Conservation (phyloP, 495 filamentous ascomycete genomes). For the Glarea lozoyensis region DNA sequence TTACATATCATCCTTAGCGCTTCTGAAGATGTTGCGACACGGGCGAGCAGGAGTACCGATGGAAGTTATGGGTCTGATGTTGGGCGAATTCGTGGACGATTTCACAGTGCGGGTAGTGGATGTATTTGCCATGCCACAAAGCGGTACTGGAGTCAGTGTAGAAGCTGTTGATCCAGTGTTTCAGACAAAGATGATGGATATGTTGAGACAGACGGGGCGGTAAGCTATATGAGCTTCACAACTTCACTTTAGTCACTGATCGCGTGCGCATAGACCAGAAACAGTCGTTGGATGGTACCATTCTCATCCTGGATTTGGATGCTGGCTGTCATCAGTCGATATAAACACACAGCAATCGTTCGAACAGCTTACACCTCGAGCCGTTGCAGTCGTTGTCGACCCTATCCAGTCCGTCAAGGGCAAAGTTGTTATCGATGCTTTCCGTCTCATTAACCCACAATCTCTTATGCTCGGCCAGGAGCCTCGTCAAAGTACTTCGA, state of each 20-base stretch:
- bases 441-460: conserved; percentile 97
- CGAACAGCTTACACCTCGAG: conserved; percentile 91
- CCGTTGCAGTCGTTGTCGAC: conserved; percentile 95
- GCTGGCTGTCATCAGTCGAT: conserved; percentile 97
- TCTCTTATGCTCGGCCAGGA: conserved; percentile 98
- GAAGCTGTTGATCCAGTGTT: conserved; percentile 98
- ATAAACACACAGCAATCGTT: conserved; percentile 99
- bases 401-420: conserved; percentile 99
- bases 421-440: conserved; percentile 98
- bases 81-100: conserved; percentile 97
- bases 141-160: conserved; percentile 94
- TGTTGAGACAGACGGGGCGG: conserved; percentile 94
- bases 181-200: conserved; percentile 99
- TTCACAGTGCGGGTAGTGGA: conserved; percentile 97
- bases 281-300: conserved; percentile 99
- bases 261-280: conserved; percentile 57
- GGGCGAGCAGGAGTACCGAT: conserved; percentile 96
- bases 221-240: conserved; percentile 30
- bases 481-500: conserved; percentile 95
- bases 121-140: conserved; percentile 99
- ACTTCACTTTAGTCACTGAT: conserved; percentile 5
- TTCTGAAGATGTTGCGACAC: conserved; percentile 97
- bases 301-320: conserved; percentile 97
- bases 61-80: conserved; percentile 99
- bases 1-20: conserved; percentile 94